Base-by-base conservation (phyloP, 768 basidiomycete genomes). In the Postia placenta region DNA sequence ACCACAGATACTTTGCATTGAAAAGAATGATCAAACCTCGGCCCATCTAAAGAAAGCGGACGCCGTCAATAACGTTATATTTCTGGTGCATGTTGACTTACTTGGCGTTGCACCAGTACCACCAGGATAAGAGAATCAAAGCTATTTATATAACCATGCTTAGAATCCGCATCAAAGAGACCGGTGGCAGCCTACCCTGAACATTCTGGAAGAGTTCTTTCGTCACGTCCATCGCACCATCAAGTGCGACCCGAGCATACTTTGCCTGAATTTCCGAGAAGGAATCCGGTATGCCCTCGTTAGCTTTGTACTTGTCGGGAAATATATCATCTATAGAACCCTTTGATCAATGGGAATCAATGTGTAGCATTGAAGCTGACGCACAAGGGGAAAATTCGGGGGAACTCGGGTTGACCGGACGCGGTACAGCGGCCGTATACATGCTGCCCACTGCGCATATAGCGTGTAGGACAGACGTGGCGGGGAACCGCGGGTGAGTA, bases 371-470 rank as follows among this genome's bases (percentile, higher is more conserved):
- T 33, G 30, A 39, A 38, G 26, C 22, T 19, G 3, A 36, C 52
- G 40, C 37, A 53, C 48, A 41, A 11, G 48, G 47, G 19, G 42
- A 40, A n/a, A 41, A 52, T 19, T 50, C 40, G 5, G 49, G 44
- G 7, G 37, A 14, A 5, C 49, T 19, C 5, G 52, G 55, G 2
- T 73, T 64, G 2, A 81, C 78, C 19, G 79, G 74, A 3, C 76
- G 79, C 11, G 75, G 69, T 2, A 84, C 78, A 2, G 79, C 82
- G 14, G 82, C 80, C 1, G 86, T 89, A 55, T 89, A 90, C 19
- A 84, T 67, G 49, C 87, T 83, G 14, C 85, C 83, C 28, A 84
- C 72, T 1, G 88, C 90, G 64, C 89, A 91, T 43, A 94, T 87
- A n/a, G 88, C 87, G 60, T 94, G 91, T 0, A 94, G 74, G 35